These are phyloP conservation scores for Pseudohalonectria lignicola DNA, from an alignment of 2,329 filamentous ascomycete genomes.

Conservation along the genomic window DNA sequence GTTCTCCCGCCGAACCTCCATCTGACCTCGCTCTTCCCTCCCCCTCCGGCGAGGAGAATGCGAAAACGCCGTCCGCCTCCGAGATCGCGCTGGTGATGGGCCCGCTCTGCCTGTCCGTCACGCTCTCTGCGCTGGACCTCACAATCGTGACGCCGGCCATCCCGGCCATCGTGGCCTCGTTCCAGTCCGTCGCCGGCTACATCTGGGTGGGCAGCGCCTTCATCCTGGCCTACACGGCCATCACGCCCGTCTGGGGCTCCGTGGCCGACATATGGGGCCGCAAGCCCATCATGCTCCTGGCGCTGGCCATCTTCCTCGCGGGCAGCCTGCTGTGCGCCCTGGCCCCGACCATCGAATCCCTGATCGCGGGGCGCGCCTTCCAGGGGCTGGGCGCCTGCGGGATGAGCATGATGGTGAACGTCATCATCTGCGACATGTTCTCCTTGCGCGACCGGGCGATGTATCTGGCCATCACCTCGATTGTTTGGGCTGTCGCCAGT, in stretches of 20 bases:
- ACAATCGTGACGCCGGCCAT: slow-evolving; percentile 58
- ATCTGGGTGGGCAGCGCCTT: slow-evolving; percentile 71
- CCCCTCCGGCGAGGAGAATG: no score
- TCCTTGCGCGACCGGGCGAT: slow-evolving; percentile 11
- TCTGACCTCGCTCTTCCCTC: no score
- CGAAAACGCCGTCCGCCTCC: no score
- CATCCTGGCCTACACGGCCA: slow-evolving; percentile 56
- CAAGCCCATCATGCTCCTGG: slow-evolving; percentile 39
- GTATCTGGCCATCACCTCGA: slow-evolving; percentile 11
- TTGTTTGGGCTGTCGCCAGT: slow-evolving; percentile 11
- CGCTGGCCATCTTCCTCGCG: slow-evolving; percentile 41
- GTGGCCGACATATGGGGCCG: slow-evolving; percentile 48
- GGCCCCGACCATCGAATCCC: slow-evolving; percentile 34
- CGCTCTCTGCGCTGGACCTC: slow-evolving; percentile 41
- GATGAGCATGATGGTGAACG: slow-evolving; percentile 48
- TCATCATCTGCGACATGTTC: slow-evolving; percentile 38
- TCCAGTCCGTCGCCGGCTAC: slow-evolving; percentile 59
- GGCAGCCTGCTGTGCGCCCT: slow-evolving; percentile 44
- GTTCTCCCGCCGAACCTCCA: no score
- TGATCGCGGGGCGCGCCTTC: slow-evolving; percentile 43
- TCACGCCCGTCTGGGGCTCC: slow-evolving; percentile 60
- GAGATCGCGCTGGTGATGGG: no score
- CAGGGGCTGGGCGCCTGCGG: slow-evolving; percentile 48
- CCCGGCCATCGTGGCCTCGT: slow-evolving; percentile 51
- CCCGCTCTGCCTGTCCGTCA: slow-evolving; percentile 19